phyloP scores from a whole-genome alignment of 2,329 filamentous ascomycete genomes.

The Beauveria bassiana region DNA sequence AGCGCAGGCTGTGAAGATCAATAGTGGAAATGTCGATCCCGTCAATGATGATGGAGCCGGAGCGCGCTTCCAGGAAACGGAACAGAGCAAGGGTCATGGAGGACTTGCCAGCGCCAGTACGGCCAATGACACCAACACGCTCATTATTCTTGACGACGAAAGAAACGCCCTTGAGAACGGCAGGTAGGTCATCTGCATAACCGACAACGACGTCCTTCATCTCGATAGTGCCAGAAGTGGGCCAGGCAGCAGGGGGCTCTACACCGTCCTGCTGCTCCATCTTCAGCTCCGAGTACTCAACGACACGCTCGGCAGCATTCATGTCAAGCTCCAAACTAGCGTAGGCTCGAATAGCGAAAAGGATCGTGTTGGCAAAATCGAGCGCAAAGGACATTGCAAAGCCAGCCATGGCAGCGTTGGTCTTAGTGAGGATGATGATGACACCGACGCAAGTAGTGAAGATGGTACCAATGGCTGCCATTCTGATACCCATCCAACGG shows the following conservation, averaged over 20 bases:
- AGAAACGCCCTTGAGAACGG: conserved; percentile 61
- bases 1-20: conserved; percentile 60
- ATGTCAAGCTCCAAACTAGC: conserved; percentile 68
- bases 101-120: conserved; percentile 72
- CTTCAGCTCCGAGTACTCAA: conserved; percentile 64
- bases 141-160: conserved; percentile 62
- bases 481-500: conserved; percentile 68
- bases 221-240: conserved; percentile 63
- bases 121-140: conserved; percentile 67
- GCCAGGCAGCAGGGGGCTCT: conserved; percentile 64
- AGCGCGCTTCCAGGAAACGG: conserved; percentile 63
- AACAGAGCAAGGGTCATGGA: conserved; percentile 69
- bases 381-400: conserved; percentile 70
- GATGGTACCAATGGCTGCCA: conserved; percentile 59
- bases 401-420: conserved; percentile 62
- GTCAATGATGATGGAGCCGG: conserved; percentile 62
- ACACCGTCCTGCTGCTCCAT: conserved; percentile 58
- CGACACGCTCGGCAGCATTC: conserved; percentile 68
- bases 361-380: conserved; percentile 56
- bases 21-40: conserved; percentile 68
- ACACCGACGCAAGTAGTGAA: conserved; percentile 60
- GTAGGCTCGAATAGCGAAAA: conserved; percentile 61
- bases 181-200: conserved; percentile 64
- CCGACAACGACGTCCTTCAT: conserved; percentile 64
- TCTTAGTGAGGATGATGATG: conserved; percentile 52